Conservation (phyloP, 2,329 filamentous ascomycete genomes). For the Moelleriella libera region DNA sequence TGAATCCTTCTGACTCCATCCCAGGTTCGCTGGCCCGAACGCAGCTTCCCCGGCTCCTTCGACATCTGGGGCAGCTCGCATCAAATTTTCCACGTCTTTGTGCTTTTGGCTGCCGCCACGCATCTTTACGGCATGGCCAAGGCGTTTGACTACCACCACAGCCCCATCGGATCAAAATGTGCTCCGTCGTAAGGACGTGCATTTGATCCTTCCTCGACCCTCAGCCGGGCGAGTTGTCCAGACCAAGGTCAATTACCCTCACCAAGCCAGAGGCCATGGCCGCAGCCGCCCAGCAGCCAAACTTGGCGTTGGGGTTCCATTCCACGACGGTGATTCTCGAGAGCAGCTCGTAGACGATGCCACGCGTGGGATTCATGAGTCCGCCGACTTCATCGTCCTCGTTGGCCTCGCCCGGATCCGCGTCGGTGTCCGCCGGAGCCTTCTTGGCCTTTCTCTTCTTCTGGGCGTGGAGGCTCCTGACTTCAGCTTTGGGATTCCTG, state of each 20-base stretch:
- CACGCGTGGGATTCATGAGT: conserved; percentile 23
- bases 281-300: conserved; percentile 52
- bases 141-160: conserved; percentile 79
- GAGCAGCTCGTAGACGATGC: conserved; percentile 44
- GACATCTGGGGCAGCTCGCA: conserved; percentile 91
- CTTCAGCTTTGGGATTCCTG: conserved; percentile 26
- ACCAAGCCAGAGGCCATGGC: conserved; percentile 54
- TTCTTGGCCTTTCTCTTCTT: conserved; percentile 22
- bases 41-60: conserved; percentile 60
- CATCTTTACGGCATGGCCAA: conserved; percentile 71
- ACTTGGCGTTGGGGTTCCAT: conserved; percentile 56
- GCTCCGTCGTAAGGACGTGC: conserved; percentile 4
- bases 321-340: conserved; percentile 47
- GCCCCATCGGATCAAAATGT: conserved; percentile 38
- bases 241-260: conserved; percentile 50
- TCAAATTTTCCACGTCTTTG: conserved; percentile 88
- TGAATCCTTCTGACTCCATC: not conserved
- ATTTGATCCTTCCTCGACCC: not conserved
- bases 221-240: conserved; percentile 17
- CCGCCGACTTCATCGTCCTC: conserved; percentile 18
- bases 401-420: conserved; percentile 11
- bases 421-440: conserved; percentile 6
- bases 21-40: conserved; percentile 68
- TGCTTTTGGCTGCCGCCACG: conserved; percentile 65
- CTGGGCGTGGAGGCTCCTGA: conserved; percentile 20